Evolutionary conservation across 2,329 filamentous ascomycete genomes (phyloP), one percentile per base, ranked within the genome.

Genomic region (Alternaria arborescens): DNA sequence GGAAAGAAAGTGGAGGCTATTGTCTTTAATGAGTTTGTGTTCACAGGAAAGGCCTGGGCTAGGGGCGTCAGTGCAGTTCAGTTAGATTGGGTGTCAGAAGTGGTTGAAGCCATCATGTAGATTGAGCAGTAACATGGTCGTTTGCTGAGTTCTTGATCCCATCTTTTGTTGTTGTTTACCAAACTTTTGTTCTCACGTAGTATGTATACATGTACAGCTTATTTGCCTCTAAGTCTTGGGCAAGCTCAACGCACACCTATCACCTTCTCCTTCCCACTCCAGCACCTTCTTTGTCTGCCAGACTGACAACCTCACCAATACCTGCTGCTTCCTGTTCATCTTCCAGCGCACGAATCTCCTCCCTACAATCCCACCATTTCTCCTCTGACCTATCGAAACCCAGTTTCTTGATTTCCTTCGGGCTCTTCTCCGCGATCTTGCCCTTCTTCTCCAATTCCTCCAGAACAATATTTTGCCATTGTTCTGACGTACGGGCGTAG

Each of bases 321-420:
- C 95, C 94, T 34, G 93, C 92, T 50, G 91, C 94, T 79, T 97
- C 94, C 82, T 98, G 93, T 82, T 97, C 94, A 79, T 97, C 94
- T 80, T 99, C 95, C 73, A 98, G 80, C 7, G 88, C 91, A 55
- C 89, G 91, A 67, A 99, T 91, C 81, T 98, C 94, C 82, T 99
- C 95, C 71, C 95, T 87, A 76, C 91, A 93, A 83, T 97, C 95
- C 95, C 95, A 99, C 95, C 95, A 99, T 78, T 97, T 97, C 81
- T 94, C 91, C 79, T 99, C 95, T 41, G 94, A 94, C 66, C 93
- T 85, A 74, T 93, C 90, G 77, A 97, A 99, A 1, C 93, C 95
- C 76, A 88, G 89, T 72, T 94, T 91, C 78, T 97, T 93, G 72
- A 98, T 89, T 82, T 98, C 95, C 83, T 99, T 99, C 0, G 88